Conservation (phyloP, 2,329 filamentous ascomycete species). For the Colletotrichum chrysophilum region DNA sequence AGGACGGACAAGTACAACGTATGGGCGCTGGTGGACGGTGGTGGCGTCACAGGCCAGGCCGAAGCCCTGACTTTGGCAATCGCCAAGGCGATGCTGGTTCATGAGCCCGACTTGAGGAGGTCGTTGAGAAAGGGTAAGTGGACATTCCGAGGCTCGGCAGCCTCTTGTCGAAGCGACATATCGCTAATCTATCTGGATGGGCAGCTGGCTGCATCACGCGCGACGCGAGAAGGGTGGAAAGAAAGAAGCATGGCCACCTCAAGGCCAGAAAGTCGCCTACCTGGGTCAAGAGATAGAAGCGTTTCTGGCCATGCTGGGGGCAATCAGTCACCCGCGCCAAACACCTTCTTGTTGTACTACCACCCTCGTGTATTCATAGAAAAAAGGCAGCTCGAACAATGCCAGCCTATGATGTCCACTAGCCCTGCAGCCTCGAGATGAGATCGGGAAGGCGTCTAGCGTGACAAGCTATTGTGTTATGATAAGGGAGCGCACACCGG, state of each 20-base stretch:
- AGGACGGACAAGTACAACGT: conserved; percentile 97
- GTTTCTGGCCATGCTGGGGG: neutral
- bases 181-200: conserved; percentile 47
- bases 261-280: conserved; percentile 98
- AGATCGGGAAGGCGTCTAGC: neutral
- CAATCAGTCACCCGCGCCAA: neutral
- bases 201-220: conserved; percentile 91
- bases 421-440: neutral
- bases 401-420: conserved; percentile 16
- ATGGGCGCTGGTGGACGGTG: conserved; percentile 83
- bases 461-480: neutral
- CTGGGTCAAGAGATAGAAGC: conserved; percentile 84
- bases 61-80: conserved; percentile 92
- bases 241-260: conserved; percentile 95
- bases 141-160: neutral
- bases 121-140: conserved; percentile 84
- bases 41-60: conserved; percentile 92
- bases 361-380: conserved; percentile 21
- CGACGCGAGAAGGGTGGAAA: conserved; percentile 90
- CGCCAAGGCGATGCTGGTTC: conserved; percentile 84
- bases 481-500: neutral
- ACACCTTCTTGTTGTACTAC: conserved; percentile 8
- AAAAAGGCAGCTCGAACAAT: conserved; percentile 12
- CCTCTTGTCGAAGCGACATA: neutral
- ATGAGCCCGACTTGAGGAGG: conserved; percentile 92